Base-by-base conservation (phyloP, 2,329 filamentous ascomycete genomes). In the Didymella glomerata region DNA sequence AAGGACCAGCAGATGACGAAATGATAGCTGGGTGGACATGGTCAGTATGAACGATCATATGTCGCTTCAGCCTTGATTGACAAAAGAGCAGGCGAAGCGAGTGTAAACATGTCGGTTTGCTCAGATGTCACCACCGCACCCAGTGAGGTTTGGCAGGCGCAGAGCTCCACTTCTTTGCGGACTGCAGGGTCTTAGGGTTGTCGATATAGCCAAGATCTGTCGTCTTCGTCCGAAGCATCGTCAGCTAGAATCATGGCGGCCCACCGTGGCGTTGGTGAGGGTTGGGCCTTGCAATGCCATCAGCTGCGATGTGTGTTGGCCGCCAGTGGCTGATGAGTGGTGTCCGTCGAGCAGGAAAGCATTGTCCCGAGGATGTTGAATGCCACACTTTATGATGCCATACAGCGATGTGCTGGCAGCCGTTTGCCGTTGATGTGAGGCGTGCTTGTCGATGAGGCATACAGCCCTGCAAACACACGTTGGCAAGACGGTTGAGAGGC, bases 361-460 rank as follows among this genome's bases (percentile, higher is more conserved):
- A 40, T 24, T 16, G 14, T 18, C 48, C 51, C 57, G 59, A 67
- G 60, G 46, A 58, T 20, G 56, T 62, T 54, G 62, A 62, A 60
- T 61, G 51, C 47, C 60, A 58, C 58, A 61, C 42, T 57, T 58
- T 54, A 42, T 54, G 62, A 59, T 64, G 62, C 64, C 50, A 56
- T 64, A 48, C 34, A 60, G 60, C 53, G 61, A 68, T 69, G 67
- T 61, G 71, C 60, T 73, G 68, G 68, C 67, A 66, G 57, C 55
- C 53, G 52, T 63, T 57, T 52, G 62, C 63, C 46, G 56, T 63
- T 64, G 53, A 47, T 62, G 48, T 63, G 61, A 62, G 63, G 65
- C 66, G 57, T 62, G 60, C 44, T 24, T 51, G 62, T 52, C 61
- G 61, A 52, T 63, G 58, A 64, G 60, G 62, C 62, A 66, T 62